phyloP scores from a whole-genome alignment of 2,329 filamentous ascomycete species.

The Corniculantispora saksenae region DNA sequence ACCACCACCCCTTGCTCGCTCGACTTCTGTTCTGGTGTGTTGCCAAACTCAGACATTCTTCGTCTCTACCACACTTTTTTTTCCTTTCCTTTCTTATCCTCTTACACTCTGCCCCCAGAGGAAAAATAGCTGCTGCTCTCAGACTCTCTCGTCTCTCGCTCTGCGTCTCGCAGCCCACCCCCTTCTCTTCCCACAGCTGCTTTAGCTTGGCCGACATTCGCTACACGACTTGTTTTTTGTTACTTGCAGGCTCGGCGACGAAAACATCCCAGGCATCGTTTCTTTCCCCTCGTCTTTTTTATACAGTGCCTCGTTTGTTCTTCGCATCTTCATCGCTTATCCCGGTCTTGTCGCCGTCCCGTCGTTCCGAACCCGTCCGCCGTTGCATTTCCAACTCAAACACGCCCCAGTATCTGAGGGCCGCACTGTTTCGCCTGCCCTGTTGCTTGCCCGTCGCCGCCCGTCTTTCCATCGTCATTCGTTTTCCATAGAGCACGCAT shows the following conservation, averaged over 20 bases:
- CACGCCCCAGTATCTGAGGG: neutral
- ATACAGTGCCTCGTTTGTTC: neutral
- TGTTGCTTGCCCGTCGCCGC: neutral
- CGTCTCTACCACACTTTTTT: conserved; percentile 17
- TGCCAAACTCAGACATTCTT: conserved; percentile 14
- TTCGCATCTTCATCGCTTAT: neutral
- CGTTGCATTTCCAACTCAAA: neutral
- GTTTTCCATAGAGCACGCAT: neutral
- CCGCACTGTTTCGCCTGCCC: conserved; percentile 9
- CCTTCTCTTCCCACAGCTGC: conserved; percentile 5
- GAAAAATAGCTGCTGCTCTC: neutral
- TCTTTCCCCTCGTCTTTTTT: neutral
- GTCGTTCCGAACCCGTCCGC: too few species aligned
- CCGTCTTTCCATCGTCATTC: conserved; percentile 18
- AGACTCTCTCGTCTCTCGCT: neutral
- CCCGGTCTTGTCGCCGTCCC: neutral
- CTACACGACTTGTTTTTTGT: neutral
- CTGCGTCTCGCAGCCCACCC: too few species aligned
- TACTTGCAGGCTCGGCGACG: conserved; percentile 3
- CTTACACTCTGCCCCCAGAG: conserved; percentile 1
- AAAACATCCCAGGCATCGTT: neutral
- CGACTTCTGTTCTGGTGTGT: neutral
- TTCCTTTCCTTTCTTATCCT: conserved; percentile 16
- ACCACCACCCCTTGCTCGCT: neutral
- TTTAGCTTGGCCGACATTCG: conserved; percentile 17